Evolutionary conservation across 306 rosid genomes (phyloP), one percentile per base, ranked within the genome.

Genomic region (Corylus heterophylla): DNA sequence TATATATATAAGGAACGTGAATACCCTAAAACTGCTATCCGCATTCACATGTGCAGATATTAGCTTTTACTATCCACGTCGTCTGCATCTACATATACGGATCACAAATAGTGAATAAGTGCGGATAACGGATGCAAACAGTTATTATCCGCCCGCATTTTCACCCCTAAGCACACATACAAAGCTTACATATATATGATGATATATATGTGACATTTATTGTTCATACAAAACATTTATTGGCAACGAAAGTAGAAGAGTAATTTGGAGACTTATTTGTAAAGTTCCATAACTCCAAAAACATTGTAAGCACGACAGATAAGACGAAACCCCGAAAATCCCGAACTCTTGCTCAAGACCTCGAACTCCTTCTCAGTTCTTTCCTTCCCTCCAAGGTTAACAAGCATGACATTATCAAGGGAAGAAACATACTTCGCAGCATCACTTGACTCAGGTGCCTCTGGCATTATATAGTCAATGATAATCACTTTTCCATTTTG

Each of bases 341-440:
- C 71, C 14, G 71, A 27, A 22, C 2, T 27, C 20, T 25, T 47
- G 58, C 78, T n/a, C 45, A 75, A 47, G 20, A 5, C 45, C 8
- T 59, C n/a, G 44, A 75, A 75, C 58, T 75, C 56, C 35, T 61
- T 59, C n/a, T 44, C 71, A 27, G 56, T 61, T 75, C 78, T 75
- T 75, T 75, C 71, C 6, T 6, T 49, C 20, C 78, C 71, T 7
- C 59, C 58, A 56, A 44, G 58, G 61, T 61, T 44, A 9, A 39
- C 16, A 39, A 47, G 47, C 58, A 75, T 75, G 0, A 49, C 12
- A 25, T 14, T 27, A 44, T 75, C 78, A 45, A 10, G 1, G n/a
- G 59, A 12, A 14, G 71, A 29, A 6, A 61, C 59, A 16, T 1
- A n/a, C 59, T 75, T 75, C 1, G 78, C 22, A 44, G 78, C 71